Base-by-base conservation (phyloP, 257 asterid genomes). In the Nicotiana noctiflora region DNA sequence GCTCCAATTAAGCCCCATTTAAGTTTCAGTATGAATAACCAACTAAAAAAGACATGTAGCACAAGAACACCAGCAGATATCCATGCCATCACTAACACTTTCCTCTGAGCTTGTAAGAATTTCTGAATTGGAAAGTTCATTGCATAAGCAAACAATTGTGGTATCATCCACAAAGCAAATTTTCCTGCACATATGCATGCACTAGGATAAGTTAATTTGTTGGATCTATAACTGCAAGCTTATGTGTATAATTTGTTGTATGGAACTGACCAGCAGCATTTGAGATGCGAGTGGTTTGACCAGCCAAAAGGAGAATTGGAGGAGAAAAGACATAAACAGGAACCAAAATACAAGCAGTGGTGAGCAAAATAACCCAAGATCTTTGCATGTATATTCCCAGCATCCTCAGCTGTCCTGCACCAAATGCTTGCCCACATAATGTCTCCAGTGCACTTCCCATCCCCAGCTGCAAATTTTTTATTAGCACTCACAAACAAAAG, bases 401-500 rank as follows among this genome's bases (percentile, higher is more conserved):
- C 97, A 93, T 93, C 84, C 90, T 82, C 23, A 84, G 80, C 76
- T 91, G 90, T 79, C 98, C 98, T 10, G 97, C 98, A 55, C 98
- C 98, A 51, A 60, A 93, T 64, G 97, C 98, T 85, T 93, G 98
- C 82, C 98, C 98, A 34, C 98, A 91, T 63, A 93, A 79, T 0
- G 98, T 93, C 82, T 93, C 98, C 81, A 93, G 37, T 17, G 98
- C 98, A 84, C 98, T 93, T 57, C 97, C 98, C 97, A 93, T 91
- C 76, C 98, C 98, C 66, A 91, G 82, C 98, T 93, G 89, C 91
- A 11, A 19, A 6, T 29, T 12, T 8, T 67, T 67, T 15, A 12
- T 31, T 19, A 53, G 11, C 10, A 53, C 3, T 6, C 15, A 40
- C 15, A 21, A 19, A 25, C 8, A 19, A 13, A 15, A 7, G 23